Evolutionary conservation across 805 yeast species (phyloP), one percentile per base, ranked within the genome.

Genomic region (Barnettozyma siamensis): DNA sequence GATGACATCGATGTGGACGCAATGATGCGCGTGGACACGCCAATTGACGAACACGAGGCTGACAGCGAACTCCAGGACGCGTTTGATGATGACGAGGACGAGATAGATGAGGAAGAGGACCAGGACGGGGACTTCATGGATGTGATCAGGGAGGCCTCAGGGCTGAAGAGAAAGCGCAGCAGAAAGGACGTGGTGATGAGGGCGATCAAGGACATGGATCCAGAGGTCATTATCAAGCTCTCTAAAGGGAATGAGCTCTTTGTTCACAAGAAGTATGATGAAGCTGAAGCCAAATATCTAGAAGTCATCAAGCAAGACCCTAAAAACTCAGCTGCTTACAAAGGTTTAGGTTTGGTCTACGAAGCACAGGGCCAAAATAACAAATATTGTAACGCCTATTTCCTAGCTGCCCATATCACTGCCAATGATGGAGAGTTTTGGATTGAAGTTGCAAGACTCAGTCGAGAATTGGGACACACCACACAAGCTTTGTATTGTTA

Each of bases 341-440:
- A 84, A 53, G 84, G 94, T 0, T 64, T 88, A 34, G 97, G 96
- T 35, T 95, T 86, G 54, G 84, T 91, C 35, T 82, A 84, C 49
- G 72, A 77, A 42, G 66, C 74, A 39, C 81, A 78, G 45, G 89
- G 88, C 1, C 69, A 78, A 35, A 62, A 73, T 37, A 77, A 80
- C 48, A 83, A 84, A 55, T 76, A 95, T 58, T 80, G 95, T 58
- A 78, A 79, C 55, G 74, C 83, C 36, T 78, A 96, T 96, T 66
- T 84, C 51, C 54, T 85, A 40, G 93, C 95, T 23, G 89, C 96
- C 1, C 84, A 80, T 55, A 64, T 84, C 12, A 78, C 82, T 48
- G 79, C 87, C 0, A 75, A 78, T 60, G 95, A 89, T 63, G 77
- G 78, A 53, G 80, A 72, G 21, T 78, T 86, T 48, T 87, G 96